phyloP scores from a whole-genome alignment of 306 rosid genomes.

The Notholithocarpus densiflorus region DNA sequence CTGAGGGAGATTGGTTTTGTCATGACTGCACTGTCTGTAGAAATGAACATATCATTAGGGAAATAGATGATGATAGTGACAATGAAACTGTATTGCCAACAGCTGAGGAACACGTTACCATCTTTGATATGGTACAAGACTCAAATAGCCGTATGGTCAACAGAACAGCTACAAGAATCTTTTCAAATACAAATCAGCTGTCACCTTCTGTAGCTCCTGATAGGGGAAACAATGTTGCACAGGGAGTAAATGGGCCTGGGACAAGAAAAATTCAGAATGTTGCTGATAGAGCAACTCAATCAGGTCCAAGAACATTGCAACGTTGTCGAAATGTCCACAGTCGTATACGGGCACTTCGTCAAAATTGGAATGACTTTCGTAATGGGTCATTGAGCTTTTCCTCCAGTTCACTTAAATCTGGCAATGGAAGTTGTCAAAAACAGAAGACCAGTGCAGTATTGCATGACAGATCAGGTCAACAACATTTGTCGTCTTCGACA shows the following conservation, averaged over 20 bases:
- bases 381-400: slow-evolving; percentile 57
- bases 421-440: slow-evolving; percentile 24
- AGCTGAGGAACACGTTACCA: slow-evolving; percentile 13
- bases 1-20: slow-evolving; percentile 94
- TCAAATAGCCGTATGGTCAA: slow-evolving; percentile 18
- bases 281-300: slow-evolving; percentile 5
- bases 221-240: slow-evolving; percentile 23
- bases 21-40: slow-evolving; percentile 47
- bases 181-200: slow-evolving; percentile 17
- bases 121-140: slow-evolving; percentile 32
- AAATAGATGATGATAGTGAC: slow-evolving; percentile 9
- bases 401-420: slow-evolving; percentile 32
- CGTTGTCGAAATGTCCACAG: slow-evolving; percentile 43
- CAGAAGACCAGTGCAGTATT: slow-evolving; percentile 18
- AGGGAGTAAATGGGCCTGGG: slow-evolving; percentile 5
- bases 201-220: slow-evolving; percentile 24
- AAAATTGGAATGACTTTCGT: slow-evolving; percentile 67
- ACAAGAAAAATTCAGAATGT: background rate
- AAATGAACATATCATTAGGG: slow-evolving; percentile 22
- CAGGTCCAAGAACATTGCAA: slow-evolving; percentile 41
- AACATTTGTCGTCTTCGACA: slow-evolving; percentile 30
- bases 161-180: slow-evolving; percentile 18
- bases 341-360: slow-evolving; percentile 46
- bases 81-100: slow-evolving; percentile 12
- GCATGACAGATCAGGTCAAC: slow-evolving; percentile 25